phyloP scores from a whole-genome alignment of 1,284 basidiomycete species.

The Hortiboletus rubellus region DNA sequence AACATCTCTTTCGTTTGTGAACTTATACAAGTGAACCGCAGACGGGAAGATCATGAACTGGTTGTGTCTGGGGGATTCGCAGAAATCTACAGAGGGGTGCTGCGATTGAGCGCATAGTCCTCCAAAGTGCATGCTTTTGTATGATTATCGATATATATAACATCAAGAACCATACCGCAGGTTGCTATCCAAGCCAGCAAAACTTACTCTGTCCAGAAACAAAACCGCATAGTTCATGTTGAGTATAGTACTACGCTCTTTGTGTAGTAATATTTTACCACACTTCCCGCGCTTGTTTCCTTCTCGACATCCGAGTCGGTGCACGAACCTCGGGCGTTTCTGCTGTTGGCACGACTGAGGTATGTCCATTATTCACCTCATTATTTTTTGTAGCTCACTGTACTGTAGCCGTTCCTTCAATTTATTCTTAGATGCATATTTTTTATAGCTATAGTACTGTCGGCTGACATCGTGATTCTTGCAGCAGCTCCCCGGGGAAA shows the following conservation, averaged over 20 bases:
- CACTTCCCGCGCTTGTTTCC: too few relatives aligned
- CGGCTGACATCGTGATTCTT: neutral
- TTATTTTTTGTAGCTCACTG: too few relatives aligned
- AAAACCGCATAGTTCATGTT: neutral
- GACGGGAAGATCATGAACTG: neutral
- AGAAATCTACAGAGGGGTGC: neutral
- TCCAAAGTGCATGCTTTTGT: neutral
- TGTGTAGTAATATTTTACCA: too few relatives aligned
- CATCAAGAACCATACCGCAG: neutral
- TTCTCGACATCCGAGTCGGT: too few relatives aligned
- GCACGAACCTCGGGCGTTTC: too few relatives aligned
- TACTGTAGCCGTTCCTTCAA: too few relatives aligned
- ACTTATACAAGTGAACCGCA: neutral
- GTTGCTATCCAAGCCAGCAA: constrained; percentile 20
- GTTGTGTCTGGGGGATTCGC: neutral
- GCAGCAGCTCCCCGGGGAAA: constrained; percentile 11
- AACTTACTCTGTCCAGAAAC: constrained; percentile 11
- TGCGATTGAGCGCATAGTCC: neutral
- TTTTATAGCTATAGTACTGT: too few relatives aligned
- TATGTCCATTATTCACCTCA: too few relatives aligned
- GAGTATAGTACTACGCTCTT: too few relatives aligned
- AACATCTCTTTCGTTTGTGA: neutral
- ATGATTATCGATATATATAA: neutral
- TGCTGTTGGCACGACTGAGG: too few relatives aligned
- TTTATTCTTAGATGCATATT: neutral